Evolutionary conservation across 1,284 basidiomycete genomes (phyloP).

Genomic region (Cerioporus squamosus): DNA sequence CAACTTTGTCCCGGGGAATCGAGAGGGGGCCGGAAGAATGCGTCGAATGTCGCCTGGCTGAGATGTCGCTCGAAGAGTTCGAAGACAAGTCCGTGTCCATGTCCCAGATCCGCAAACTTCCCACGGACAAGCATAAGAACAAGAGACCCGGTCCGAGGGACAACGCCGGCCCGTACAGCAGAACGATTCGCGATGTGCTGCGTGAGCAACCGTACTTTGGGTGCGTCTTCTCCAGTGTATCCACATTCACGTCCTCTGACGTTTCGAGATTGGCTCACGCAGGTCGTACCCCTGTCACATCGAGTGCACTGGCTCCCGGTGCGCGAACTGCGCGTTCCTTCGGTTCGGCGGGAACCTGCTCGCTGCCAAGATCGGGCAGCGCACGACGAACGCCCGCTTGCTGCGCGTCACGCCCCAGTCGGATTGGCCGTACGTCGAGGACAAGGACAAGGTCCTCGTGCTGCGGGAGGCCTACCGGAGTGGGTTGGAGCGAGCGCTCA

Average conservation of each 20-base stretch:
- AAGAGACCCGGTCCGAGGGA: not conserved
- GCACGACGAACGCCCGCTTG: constrained; percentile 3
- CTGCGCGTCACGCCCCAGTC: not conserved
- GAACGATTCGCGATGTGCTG: not conserved
- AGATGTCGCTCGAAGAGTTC: not conserved
- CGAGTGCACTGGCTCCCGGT: constrained; percentile 6
- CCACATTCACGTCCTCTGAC: no score
- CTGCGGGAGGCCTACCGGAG: constrained; percentile 4
- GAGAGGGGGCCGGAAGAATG: no score
- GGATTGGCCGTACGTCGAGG: constrained; percentile 6
- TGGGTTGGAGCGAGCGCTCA: not conserved
- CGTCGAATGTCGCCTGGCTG: no score
- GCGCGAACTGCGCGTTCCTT: constrained; percentile 9
- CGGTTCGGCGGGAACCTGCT: constrained; percentile 1
- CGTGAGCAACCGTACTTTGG: not conserved
- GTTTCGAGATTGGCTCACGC: no score
- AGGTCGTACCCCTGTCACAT: not conserved
- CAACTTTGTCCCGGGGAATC: no score
- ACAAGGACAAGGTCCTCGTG: constrained; percentile 2
- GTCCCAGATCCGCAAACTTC: not conserved
- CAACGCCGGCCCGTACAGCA: not conserved
- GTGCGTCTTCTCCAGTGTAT: not conserved
- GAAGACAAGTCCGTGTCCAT: not conserved
- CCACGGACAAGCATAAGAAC: not conserved
- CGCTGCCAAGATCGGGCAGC: constrained; percentile 4